Conservation (phyloP, 805 yeast species). For the Cyberlindnera misumaiensis region DNA sequence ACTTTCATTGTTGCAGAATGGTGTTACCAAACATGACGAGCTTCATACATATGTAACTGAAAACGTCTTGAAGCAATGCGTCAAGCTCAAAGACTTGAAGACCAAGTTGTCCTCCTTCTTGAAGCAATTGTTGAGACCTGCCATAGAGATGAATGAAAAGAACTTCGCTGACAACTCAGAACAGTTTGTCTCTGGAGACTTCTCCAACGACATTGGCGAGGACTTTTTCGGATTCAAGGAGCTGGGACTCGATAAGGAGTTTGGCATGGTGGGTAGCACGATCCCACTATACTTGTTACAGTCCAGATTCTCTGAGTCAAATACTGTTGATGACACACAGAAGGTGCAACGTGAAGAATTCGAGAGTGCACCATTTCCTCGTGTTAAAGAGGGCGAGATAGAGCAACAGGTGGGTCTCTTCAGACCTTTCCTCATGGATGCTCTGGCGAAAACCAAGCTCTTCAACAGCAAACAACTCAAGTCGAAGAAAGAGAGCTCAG, state of each 20-base stretch:
- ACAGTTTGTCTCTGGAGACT: conserved; percentile 91
- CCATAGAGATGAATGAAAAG: conserved; percentile 61
- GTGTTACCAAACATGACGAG: conserved; percentile 72
- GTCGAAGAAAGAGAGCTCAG: conserved; percentile 19
- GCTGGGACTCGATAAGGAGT: conserved; percentile 87
- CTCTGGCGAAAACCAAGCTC: conserved; percentile 35
- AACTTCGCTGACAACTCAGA: conserved; percentile 88
- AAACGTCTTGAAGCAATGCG: conserved; percentile 59
- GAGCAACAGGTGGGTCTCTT: conserved; percentile 50
- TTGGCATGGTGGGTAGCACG: conserved; percentile 73
- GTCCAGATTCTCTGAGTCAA: conserved; percentile 60
- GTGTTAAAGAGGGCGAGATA: conserved; percentile 46
- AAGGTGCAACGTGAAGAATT: conserved; percentile 60
- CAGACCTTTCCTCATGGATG: conserved; percentile 43
- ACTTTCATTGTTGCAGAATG: conserved; percentile 74
- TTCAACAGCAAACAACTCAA: conserved; percentile 33
- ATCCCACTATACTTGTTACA: conserved; percentile 88
- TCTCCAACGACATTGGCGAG: conserved; percentile 88
- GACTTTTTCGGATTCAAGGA: conserved; percentile 97
- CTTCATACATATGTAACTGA: conserved; percentile 70
- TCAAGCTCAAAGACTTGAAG: conserved; percentile 63
- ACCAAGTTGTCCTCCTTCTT: conserved; percentile 61
- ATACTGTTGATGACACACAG: conserved; percentile 35
- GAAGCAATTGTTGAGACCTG: conserved; percentile 78
- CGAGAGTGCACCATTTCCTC: conserved; percentile 45